phyloP scores from a whole-genome alignment of 176 grass and related monocot species.

The Typha latifolia region DNA sequence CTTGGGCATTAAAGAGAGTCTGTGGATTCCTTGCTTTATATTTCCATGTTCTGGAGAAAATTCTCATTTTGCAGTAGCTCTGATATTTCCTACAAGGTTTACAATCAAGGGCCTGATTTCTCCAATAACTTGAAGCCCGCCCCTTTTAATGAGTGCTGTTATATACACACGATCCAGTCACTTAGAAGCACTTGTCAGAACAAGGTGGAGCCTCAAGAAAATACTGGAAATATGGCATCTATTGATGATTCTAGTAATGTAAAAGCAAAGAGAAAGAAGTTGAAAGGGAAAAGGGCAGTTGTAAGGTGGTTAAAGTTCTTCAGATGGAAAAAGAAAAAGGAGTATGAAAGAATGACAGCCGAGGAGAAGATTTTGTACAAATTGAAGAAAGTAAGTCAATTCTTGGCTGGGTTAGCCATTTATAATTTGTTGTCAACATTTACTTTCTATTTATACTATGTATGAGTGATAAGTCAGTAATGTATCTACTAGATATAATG shows the following conservation, averaged over 20 bases:
- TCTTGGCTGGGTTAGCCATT: too few relatives aligned
- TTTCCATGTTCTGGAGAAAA: constrained; percentile 1
- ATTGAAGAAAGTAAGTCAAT: constrained; percentile 53
- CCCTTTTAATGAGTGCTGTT: constrained; percentile 23
- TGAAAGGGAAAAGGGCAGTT: constrained; percentile 84
- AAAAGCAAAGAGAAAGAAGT: constrained; percentile 73
- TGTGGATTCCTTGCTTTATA: too few relatives aligned
- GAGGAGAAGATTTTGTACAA: constrained; percentile 96
- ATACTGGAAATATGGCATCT: constrained; percentile 14
- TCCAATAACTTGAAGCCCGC: constrained; percentile 9
- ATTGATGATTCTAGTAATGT: constrained; percentile 24
- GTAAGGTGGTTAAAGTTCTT: constrained; percentile 86
- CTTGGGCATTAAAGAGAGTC: too few relatives aligned
- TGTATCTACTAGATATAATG: too few relatives aligned
- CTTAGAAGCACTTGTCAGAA: constrained; percentile 25
- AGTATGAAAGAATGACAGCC: constrained; percentile 77
- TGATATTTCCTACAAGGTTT: constrained; percentile 45
- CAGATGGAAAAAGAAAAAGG: constrained; percentile 90
- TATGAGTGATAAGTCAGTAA: too few relatives aligned
- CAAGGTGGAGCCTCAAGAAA: constrained; percentile 17
- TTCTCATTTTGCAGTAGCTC: constrained; percentile 37
- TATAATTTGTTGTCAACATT: too few relatives aligned
- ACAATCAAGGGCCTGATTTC: constrained; percentile 13
- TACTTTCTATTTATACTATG: too few relatives aligned
- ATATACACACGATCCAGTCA: constrained; percentile 37